Percentiles rank a stretch among this genome's conserved stretches.
These are phyloP conservation scores for Globisporangium paroecandrum DNA, from an alignment of 352 stramenopile species.

Conservation along the genomic window DNA sequence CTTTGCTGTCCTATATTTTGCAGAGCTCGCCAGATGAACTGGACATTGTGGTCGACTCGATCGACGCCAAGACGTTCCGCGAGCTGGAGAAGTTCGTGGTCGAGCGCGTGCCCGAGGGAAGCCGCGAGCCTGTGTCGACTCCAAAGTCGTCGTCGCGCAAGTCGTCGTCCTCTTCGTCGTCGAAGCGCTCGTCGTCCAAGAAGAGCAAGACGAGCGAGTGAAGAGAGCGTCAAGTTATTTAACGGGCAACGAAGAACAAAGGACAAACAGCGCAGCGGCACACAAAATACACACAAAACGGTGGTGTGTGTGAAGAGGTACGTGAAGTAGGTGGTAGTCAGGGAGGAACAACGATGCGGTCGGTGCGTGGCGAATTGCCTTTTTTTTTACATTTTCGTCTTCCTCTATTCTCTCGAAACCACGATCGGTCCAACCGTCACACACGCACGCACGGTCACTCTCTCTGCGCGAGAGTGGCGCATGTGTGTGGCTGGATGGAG, in stretches of 20 bases:
- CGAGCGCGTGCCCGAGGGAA: conserved; percentile 68
- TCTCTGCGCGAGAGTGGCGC: not conserved
- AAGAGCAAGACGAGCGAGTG: conserved; percentile 62
- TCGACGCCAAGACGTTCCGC: conserved; percentile 87
- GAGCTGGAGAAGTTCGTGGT: conserved; percentile 79
- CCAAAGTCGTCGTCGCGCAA: conserved; percentile 60
- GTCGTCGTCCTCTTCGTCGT: conserved; percentile 21
- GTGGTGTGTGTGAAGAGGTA: not conserved
- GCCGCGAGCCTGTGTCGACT: conserved; percentile 53
- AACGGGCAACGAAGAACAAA: conserved; percentile 1
- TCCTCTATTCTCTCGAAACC: not conserved
- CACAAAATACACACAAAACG: not conserved
- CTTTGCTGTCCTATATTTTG: not conserved
- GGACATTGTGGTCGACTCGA: conserved; percentile 86
- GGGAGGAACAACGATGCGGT: not conserved
- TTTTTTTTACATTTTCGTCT: not conserved
- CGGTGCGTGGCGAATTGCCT: not conserved
- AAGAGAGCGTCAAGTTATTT: conserved; percentile 16
- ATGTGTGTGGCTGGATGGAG: not conserved
- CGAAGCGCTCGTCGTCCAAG: conserved; percentile 44
- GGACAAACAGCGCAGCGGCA: not conserved
- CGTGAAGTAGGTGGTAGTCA: not conserved
- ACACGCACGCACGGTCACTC: not conserved
- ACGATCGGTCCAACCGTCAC: not conserved
- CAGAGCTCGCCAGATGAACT: conserved; percentile 82